Evolutionary conservation across 805 yeast species (phyloP).

Genomic region (Candida nanaspora): DNA sequence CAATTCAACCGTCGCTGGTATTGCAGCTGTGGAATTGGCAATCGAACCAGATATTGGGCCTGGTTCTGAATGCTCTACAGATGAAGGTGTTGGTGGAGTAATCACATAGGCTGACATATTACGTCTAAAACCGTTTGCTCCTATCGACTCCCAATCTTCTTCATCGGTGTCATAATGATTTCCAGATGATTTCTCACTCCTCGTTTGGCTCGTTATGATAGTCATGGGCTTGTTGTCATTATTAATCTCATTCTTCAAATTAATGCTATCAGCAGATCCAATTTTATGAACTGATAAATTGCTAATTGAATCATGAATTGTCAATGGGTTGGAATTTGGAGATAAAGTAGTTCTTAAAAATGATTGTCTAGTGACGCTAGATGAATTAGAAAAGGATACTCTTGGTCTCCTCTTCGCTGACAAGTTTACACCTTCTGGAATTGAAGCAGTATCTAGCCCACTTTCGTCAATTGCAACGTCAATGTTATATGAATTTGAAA

Average conservation of each 20-base stretch:
- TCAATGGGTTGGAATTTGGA: constrained; percentile 18
- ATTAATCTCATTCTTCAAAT: background rate
- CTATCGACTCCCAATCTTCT: constrained; percentile 93
- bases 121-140: constrained; percentile 54
- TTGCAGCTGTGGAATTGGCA: no score
- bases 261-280: constrained; percentile 14
- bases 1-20: constrained; percentile 8
- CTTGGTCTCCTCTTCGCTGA: constrained; percentile 21
- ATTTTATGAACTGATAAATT: constrained; percentile 14
- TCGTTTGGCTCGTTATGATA: background rate
- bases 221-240: background rate
- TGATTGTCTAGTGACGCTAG: constrained; percentile 30
- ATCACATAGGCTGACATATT: constrained; percentile 14
- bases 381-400: constrained; percentile 27
- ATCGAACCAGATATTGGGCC: background rate
- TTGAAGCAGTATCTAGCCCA: constrained; percentile 15
- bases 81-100: constrained; percentile 14
- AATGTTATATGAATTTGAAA: constrained; percentile 8
- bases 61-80: background rate
- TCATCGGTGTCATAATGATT: constrained; percentile 75
- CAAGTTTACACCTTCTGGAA: constrained; percentile 15
- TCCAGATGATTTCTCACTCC: background rate
- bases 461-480: background rate
- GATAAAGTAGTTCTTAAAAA: constrained; percentile 28
- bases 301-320: constrained; percentile 20